phyloP scores from a whole-genome alignment of 179 eudicot species.

The Nepenthes alata region DNA sequence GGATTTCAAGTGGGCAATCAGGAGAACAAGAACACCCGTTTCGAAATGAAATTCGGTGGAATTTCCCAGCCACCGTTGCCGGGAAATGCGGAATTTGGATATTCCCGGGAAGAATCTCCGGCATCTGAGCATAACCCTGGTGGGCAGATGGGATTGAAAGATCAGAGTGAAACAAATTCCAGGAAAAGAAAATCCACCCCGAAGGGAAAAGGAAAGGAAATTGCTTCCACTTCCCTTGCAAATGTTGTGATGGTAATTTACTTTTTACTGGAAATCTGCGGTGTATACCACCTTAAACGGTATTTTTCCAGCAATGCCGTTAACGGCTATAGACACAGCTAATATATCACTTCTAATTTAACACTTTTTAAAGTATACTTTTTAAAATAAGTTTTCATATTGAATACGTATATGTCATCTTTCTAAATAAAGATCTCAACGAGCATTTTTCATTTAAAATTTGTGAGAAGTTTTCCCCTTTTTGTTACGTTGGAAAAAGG shows the following conservation, averaged over 20 bases:
- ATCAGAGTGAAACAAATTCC: conserved; percentile 26
- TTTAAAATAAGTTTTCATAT: too few species aligned
- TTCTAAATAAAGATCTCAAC: too few species aligned
- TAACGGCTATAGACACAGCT: too few species aligned
- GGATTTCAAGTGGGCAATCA: conserved; percentile 6
- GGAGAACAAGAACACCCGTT: conserved; percentile 7
- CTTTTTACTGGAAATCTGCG: background rate
- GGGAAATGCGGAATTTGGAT: conserved; percentile 22
- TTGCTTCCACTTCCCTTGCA: conserved; percentile 11
- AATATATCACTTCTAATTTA: too few species aligned
- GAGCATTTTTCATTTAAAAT: too few species aligned
- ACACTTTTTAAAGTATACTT: too few species aligned
- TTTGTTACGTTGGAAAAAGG: too few species aligned
- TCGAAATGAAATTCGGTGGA: conserved; percentile 20
- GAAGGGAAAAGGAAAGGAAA: conserved; percentile 42
- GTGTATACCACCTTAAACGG: background rate
- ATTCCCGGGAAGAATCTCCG: conserved; percentile 59
- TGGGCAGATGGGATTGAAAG: conserved; percentile 25
- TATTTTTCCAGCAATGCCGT: background rate
- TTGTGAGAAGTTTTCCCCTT: too few species aligned
- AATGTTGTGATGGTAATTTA: conserved; percentile 42
- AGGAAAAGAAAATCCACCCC: conserved; percentile 64
- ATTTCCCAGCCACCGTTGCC: conserved; percentile 13
- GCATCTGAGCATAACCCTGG: conserved; percentile 60
- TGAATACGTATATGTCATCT: too few species aligned